Percentiles rank a stretch among this genome's conserved stretches.
phyloP scores from a whole-genome alignment of 164 flowering plant genomes.

The Nelumbo lutea region DNA sequence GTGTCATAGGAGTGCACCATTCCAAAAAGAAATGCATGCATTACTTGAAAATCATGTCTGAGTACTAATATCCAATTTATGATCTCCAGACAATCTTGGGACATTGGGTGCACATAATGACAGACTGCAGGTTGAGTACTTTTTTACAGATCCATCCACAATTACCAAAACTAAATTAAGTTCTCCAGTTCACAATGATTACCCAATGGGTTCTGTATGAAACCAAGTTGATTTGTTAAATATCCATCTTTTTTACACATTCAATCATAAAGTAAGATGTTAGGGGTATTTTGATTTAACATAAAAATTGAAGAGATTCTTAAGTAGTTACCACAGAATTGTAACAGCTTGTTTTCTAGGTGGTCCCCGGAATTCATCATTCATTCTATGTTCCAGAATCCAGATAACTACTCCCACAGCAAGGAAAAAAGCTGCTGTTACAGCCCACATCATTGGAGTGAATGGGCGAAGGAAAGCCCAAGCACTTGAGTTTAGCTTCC shows the following conservation, averaged over 20 bases:
- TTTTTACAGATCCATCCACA: neutral
- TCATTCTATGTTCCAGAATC: constrained; percentile 36
- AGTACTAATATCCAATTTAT: no score
- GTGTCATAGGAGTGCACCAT: neutral
- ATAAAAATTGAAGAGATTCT: neutral
- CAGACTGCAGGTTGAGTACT: neutral
- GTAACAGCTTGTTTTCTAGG: constrained; percentile 31
- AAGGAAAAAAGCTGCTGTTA: constrained; percentile 56
- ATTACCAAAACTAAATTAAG: no score
- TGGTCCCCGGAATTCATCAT: constrained; percentile 40
- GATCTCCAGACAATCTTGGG: no score
- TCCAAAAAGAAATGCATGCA: neutral
- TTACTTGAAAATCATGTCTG: neutral
- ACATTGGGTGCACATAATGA: no score
- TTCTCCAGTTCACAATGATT: no score
- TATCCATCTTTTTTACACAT: no score
- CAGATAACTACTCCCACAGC: constrained; percentile 38
- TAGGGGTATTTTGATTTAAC: neutral
- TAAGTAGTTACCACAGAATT: constrained; percentile 25
- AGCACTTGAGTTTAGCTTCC: constrained; percentile 40
- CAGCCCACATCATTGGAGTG: constrained; percentile 57
- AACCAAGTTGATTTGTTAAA: no score
- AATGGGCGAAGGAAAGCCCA: constrained; percentile 84
- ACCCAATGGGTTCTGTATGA: no score
- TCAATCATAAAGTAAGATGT: neutral